These are phyloP conservation scores for Eutrema salsugineum DNA, from an alignment of 441 rosid species.

Conservation along the genomic window DNA sequence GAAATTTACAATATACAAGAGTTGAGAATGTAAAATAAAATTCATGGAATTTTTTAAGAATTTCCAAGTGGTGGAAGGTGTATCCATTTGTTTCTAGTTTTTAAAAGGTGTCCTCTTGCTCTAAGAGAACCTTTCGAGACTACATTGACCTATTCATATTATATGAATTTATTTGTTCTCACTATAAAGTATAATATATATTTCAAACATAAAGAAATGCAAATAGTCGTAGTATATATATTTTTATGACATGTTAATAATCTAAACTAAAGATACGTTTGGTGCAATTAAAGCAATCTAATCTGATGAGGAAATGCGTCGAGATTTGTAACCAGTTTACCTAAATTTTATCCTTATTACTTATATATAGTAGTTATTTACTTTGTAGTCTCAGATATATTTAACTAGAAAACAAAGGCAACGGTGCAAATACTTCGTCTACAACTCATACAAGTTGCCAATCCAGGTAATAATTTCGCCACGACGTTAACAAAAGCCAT, in stretches of 20 bases:
- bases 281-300: constrained; percentile 16
- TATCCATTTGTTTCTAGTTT: background rate
- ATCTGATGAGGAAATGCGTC: constrained; percentile 9
- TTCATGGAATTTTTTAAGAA: background rate
- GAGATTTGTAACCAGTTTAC: constrained; percentile 8
- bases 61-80: background rate
- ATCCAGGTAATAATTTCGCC: background rate
- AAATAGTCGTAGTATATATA: background rate
- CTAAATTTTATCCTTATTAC: background rate
- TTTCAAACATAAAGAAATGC: background rate
- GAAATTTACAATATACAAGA: background rate
- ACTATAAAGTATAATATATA: background rate
- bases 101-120: background rate
- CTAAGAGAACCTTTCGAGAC: constrained; percentile 6
- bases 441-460: too few species aligned
- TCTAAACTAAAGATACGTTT: background rate
- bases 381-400: background rate
- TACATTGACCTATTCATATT: constrained; percentile 21
- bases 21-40: background rate
- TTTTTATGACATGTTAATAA: background rate
- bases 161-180: background rate
- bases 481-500: background rate
- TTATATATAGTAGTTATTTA: background rate
- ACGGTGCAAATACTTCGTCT: too few species aligned
- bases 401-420: background rate